Base-by-base conservation (phyloP, 495 filamentous ascomycete genomes). In the Aspergillus hancockii region DNA sequence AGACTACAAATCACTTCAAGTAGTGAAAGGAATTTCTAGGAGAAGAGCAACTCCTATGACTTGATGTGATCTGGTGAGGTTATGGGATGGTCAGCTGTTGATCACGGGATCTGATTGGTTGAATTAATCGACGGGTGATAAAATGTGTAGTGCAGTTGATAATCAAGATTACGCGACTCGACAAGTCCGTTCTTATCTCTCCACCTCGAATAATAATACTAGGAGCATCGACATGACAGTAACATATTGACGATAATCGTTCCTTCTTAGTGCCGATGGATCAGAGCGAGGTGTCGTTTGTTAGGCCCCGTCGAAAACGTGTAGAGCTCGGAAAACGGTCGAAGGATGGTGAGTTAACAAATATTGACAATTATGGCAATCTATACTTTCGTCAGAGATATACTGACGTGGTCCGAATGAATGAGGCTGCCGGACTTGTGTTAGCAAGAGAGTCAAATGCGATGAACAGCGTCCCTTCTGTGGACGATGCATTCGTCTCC, bases 401-500 rank as follows among this genome's bases (percentile, higher is more conserved):
- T 41, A 16, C 34, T 23, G 8, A 54, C 2, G 2, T 14, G 18
- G n/a, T 23, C 10, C 16, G 4, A 21, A 23, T 4, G 25, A 10
- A 9, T 18, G 18, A 63, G 61, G 61, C n/a, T 63, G 61, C 41
- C 49, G 36, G 6, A 59, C 52, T 8, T 63, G 61, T 25, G 8
- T 59, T 16, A 22, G 34, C 23, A 59, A 59, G 31, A 34, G 46
- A 18, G 63, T 65, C 30, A 65, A 65, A 18, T 65, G 63, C 18
- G 63, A 62, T 32, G 63, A 65, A 46, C 30, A 38, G 22, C 63
- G 52, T 8, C 63, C 59, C 3, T n/a, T 41, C 32, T 65, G 59
- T 45, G 16, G 14, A 12, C 54, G 59, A 54, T 65, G 63, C 25
- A 14, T 36, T n/a, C 57, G 57, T 18, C 36, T 59, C 7, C 16